Percentiles rank a stretch among this genome's conserved stretches.
Conservation (phyloP, 139 green algal genomes). For the Chlorella sp. region DNA sequence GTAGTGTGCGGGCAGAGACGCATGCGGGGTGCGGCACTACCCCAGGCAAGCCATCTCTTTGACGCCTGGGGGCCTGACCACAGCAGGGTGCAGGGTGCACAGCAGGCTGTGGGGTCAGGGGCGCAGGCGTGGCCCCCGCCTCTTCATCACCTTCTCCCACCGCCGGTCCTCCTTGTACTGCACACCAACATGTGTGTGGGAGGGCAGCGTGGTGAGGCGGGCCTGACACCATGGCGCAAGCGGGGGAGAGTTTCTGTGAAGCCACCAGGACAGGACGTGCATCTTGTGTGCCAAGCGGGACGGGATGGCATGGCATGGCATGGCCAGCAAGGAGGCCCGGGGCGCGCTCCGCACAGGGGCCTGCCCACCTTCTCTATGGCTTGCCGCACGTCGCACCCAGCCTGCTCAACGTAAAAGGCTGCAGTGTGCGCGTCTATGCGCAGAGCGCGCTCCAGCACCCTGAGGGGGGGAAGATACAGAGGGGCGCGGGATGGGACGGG, state of each 20-base stretch:
- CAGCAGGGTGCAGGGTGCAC: not conserved
- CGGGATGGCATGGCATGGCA: not conserved
- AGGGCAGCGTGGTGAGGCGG: not conserved
- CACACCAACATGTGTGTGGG: not conserved
- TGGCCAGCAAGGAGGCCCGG: not conserved
- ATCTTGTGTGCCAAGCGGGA: not conserved
- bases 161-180: slow-evolving; percentile 17
- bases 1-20: too few species aligned
- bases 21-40: too few species aligned
- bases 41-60: too few species aligned
- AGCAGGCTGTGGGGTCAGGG: not conserved
- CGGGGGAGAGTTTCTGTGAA: not conserved
- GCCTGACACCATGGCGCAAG: not conserved
- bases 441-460: not conserved
- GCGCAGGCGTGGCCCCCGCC: not conserved
- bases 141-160: slow-evolving; percentile 11
- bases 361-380: not conserved
- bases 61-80: too few species aligned
- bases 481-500: not conserved
- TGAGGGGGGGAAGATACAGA: not conserved
- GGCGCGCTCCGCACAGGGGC: not conserved
- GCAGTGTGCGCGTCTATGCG: not conserved
- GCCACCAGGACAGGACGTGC: not conserved
- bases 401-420: slow-evolving; percentile 1
- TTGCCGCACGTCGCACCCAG: not conserved